Evolutionary conservation across 176 grass and related monocot species (phyloP).

Genomic region (Hordeum marinum): DNA sequence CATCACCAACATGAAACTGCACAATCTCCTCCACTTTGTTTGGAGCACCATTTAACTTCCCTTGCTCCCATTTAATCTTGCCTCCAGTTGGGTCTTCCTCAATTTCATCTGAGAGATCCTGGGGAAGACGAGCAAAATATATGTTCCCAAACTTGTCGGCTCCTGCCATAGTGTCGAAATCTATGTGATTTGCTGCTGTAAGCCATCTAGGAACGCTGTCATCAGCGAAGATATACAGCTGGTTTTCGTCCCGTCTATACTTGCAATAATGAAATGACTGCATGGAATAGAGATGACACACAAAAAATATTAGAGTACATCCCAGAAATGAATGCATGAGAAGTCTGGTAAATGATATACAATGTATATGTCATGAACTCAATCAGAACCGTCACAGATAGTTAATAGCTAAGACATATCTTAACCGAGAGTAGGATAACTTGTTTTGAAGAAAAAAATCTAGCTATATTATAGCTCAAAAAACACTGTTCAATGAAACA

Average conservation of each 20-base stretch:
- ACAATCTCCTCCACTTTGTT: conserved; percentile 99
- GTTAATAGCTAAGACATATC: neutral
- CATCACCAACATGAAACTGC: conserved; percentile 98
- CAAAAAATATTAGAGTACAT: conserved; percentile 30
- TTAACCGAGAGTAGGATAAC: neutral
- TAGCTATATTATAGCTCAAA: neutral
- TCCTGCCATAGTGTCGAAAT: conserved; percentile 98
- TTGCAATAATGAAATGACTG: conserved; percentile 99
- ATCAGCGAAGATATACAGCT: conserved; percentile 96
- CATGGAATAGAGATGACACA: conserved; percentile 26
- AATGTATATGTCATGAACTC: neutral
- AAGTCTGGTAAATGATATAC: neutral
- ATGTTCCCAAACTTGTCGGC: conserved; percentile 98
- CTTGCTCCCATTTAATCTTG: conserved; percentile 97
- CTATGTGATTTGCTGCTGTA: conserved; percentile 91
- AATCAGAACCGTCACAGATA: conserved; percentile 9
- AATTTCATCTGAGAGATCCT: conserved; percentile 96
- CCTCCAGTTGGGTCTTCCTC: conserved; percentile 98
- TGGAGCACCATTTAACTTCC: conserved; percentile 90
- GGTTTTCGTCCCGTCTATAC: conserved; percentile 95
- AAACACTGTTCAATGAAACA: neutral
- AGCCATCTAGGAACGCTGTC: conserved; percentile 92
- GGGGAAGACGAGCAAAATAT: conserved; percentile 91
- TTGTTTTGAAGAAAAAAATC: neutral
- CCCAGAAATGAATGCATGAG: neutral